Evolutionary conservation across 2,329 filamentous ascomycete species (phyloP).

Genomic region (Penicillium psychrosexuale): DNA sequence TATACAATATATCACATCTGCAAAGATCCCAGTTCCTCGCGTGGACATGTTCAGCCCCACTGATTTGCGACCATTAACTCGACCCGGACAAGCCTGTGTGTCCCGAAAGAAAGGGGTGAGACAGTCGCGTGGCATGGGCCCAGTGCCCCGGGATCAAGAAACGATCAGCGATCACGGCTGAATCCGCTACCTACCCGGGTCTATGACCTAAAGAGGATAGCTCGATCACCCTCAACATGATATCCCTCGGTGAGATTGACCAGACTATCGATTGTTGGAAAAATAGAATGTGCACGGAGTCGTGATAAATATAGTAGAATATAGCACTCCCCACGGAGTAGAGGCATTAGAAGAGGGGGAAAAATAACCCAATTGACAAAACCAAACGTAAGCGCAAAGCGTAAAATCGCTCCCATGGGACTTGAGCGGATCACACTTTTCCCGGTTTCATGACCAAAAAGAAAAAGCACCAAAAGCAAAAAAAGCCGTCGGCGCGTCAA

Average conservation of each 20-base stretch:
- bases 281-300: neutral
- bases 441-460: neutral
- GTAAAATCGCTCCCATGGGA: neutral
- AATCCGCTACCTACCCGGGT: slow-evolving; percentile 10
- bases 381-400: neutral
- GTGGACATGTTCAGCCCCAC: slow-evolving; percentile 5
- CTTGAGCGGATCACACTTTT: slow-evolving; percentile 1
- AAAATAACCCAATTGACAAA: slow-evolving; percentile 1
- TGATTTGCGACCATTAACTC: slow-evolving; percentile 5
- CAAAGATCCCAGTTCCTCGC: slow-evolving; percentile 1
- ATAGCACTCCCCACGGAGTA: neutral
- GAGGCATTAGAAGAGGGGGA: neutral
- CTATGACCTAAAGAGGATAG: slow-evolving; percentile 12
- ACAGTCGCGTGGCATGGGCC: slow-evolving; percentile 12
- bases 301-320: neutral
- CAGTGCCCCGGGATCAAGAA: slow-evolving; percentile 8
- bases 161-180: slow-evolving; percentile 14
- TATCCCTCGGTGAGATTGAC: neutral
- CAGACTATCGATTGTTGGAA: slow-evolving; percentile 3
- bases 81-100: neutral
- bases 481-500: neutral
- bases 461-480: neutral
- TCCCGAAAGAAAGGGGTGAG: slow-evolving; percentile 9
- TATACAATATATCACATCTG: neutral
- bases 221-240: neutral